Evolutionary conservation across 78 protist species (phyloP).

Genomic region (Protostelium mycophagum): DNA sequence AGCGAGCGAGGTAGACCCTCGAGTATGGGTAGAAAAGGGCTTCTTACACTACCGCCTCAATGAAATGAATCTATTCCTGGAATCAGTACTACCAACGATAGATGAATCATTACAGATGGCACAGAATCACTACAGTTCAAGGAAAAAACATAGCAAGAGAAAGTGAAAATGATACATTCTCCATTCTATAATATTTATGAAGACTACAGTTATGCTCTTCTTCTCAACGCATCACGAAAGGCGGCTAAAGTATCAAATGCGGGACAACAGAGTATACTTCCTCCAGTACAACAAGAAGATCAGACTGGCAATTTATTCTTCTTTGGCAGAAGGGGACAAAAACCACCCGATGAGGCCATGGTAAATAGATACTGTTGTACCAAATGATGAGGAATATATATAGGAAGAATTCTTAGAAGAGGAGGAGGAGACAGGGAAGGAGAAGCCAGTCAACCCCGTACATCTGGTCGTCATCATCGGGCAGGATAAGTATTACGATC

Average conservation of each 20-base stretch:
- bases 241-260: not conserved
- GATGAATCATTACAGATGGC: not conserved
- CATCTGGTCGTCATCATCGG: not conserved
- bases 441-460: not conserved
- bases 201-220: not conserved
- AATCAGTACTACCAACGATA: not conserved
- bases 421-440: not conserved
- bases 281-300: not conserved
- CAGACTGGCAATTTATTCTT: not conserved
- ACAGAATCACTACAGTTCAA: no score
- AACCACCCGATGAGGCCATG: no score
- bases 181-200: no score
- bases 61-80: not conserved
- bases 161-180: no score
- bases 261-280: not conserved
- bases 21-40: not conserved
- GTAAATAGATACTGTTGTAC: no score
- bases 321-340: not conserved
- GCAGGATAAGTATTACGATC: not conserved
- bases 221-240: not conserved
- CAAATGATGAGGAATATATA: not conserved
- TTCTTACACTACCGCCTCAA: not conserved
- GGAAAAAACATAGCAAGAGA: no score
- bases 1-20: not conserved
- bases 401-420: not conserved